These are phyloP conservation scores for Collariella sp. DNA, from an alignment of 495 filamentous ascomycete species.

Conservation along the genomic window DNA sequence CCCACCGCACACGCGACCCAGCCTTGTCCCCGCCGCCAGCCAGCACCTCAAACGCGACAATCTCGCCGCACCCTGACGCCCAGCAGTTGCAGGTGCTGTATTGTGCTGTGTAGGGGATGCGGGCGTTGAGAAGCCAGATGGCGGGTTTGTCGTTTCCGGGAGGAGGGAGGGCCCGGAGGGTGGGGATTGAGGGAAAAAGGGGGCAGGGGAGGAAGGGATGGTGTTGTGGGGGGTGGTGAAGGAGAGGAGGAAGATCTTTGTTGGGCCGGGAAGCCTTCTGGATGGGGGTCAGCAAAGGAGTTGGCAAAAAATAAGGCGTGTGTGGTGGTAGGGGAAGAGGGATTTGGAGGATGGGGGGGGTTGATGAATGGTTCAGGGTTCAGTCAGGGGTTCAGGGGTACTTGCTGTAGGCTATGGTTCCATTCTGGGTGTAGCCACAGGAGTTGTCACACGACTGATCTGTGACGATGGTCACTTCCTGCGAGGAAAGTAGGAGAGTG, in stretches of 20 bases:
- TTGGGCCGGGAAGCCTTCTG: constrained; percentile 57
- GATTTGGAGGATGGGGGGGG: constrained; percentile 6
- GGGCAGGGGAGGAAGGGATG: constrained; percentile 11
- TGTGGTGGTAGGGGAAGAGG: constrained; percentile 4
- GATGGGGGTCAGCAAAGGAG: background rate
- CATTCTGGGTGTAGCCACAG: constrained; percentile 52
- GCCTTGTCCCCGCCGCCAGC: constrained; percentile 35
- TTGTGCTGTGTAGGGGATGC: constrained; percentile 56
- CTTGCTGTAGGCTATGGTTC: constrained; percentile 54
- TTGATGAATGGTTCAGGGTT: background rate
- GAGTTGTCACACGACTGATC: constrained; percentile 45
- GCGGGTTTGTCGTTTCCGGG: constrained; percentile 33
- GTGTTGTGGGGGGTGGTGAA: constrained; percentile 56
- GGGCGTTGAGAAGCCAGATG: constrained; percentile 62
- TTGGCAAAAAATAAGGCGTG: background rate
- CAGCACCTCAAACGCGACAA: constrained; percentile 63
- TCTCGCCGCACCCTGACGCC: constrained; percentile 56
- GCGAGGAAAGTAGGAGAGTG: constrained; percentile 42
- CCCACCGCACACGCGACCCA: constrained; percentile 50
- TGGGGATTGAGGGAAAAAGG: constrained; percentile 7
- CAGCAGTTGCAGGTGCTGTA: constrained; percentile 63
- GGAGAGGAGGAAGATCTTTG: constrained; percentile 58
- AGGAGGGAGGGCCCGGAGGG: constrained; percentile 42
- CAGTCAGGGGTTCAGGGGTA: background rate
- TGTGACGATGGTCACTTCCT: constrained; percentile 55